Evolutionary conservation across 2,329 filamentous ascomycete genomes (phyloP), one percentile per base, ranked within the genome.

Genomic region (Chrysoporthe puriensis): DNA sequence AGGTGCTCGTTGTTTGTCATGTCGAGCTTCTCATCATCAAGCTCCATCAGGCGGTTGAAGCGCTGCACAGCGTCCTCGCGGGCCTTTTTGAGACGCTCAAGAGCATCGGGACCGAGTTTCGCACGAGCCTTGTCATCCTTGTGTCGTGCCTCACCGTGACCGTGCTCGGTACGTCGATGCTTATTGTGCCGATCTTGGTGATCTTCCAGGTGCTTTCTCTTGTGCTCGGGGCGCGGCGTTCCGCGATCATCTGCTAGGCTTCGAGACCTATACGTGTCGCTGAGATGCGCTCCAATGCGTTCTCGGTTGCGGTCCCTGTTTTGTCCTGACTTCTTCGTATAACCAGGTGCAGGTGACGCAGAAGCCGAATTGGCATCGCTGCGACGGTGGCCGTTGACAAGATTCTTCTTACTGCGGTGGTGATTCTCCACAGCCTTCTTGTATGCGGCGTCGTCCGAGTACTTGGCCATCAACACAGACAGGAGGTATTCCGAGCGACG

Each of bases 401-500:
- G 79, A 75, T 96, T 95, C 82, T 97, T 97, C 81, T 94, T 97
- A 80, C 95, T 97, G 66, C 94, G 92, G 77, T 97, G 94, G 74
- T 97, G 94, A 72, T 97, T 97, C 74, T 97, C 94, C 40, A 96
- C 89, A 0, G 91, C 88, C 74, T 90, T 90, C 77, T 92, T 94
- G 3, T 91, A 91, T 26, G 88, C 88, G 42, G 87, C 85, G 75
- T 97, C 92, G 70, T 88, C 89, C 2, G 89, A 91, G 78, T 96
- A 93, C 75, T 97, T 89, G 14, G 88, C 93, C 76, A 95, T 93
- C 69, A 99, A 83, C 1, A 99, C 94, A n/a, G 94, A 97, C 52
- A 99, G 85, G 16, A 99, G 86, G 76, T 99, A 99, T 75, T 98
- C 96, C 11, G 95, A 92, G 68, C 96, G 91, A 60, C 96, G 93